Evolutionary conservation across 192 early-diverging fungal genomes (phyloP), one percentile per base, ranked within the genome.

Genomic region (Coemansia sp.): DNA sequence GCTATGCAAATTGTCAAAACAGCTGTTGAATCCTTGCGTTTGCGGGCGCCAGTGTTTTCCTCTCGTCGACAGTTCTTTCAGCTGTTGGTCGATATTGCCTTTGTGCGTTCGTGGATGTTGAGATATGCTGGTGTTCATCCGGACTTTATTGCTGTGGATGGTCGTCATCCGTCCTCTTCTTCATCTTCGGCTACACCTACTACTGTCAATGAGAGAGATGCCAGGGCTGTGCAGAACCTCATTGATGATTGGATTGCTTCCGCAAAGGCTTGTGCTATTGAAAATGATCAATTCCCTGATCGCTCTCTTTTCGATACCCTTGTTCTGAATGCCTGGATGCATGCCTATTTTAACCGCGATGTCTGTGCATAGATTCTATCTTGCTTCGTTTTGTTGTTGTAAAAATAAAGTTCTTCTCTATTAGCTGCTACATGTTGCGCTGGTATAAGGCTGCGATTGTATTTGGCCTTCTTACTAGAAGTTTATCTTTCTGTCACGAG

Each of bases 1-100:
- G 67, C 78, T 0, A 65, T 80, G 69, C 71, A 74, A 47, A 80
- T 74, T 4, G 55, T 80, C 64, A 80, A 80, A 28, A 54, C 78
- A 1, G 73, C 78, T 5, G 38, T 80, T 2, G 73, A 75, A 55
- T 66, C 65, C 0, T 1, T 80, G 5, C 60, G 73, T 8, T 53
- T 75, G 25, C 56, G 62, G 5, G 68, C 78, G 25, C 53, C 27
- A 7, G 50, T 67, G 1, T 14, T 74, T 1, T 32, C n/a, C 2
- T 64, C 63, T 2, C 27, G 30, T 0, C 27, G 19, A 0, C 56
- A 71, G 59, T 80, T 64, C 28, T 65, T 68, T 19, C 72, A 81
- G 19, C 32, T 81, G 2, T 18, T 75, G 6, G 65, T 75, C 1
- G 78, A 81, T 49, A 60, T 73, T 3, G 56, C 59, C 10, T 81